A percentile compares a stretch with the other conserved stretches of the same genome.
phyloP scores from a whole-genome alignment of 768 basidiomycete genomes.

The Piloderma croceum region DNA sequence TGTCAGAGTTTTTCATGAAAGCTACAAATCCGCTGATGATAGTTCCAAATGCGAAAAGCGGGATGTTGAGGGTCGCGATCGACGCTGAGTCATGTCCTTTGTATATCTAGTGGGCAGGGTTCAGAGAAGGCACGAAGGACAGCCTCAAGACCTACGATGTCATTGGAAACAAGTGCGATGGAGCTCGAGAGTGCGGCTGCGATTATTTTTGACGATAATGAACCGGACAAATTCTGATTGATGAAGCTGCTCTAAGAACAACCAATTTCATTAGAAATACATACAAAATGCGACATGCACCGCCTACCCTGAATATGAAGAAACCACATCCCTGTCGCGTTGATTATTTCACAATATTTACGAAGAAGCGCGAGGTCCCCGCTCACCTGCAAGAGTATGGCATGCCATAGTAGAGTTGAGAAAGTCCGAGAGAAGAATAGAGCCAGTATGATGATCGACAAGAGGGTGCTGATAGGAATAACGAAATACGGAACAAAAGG shows the following conservation, averaged over 20 bases:
- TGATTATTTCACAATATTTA: not conserved
- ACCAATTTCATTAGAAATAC: constrained; percentile 5
- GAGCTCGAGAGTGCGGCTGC: constrained; percentile 18
- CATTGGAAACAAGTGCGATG: constrained; percentile 16
- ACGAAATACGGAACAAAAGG: constrained; percentile 18
- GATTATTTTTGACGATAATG: constrained; percentile 10
- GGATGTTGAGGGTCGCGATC: constrained; percentile 18
- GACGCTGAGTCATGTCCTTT: constrained; percentile 15
- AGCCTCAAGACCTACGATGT: constrained; percentile 18
- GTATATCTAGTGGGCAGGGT: constrained; percentile 16
- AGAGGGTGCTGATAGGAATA: constrained; percentile 18
- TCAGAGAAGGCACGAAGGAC: not conserved
- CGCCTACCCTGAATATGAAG: constrained; percentile 23
- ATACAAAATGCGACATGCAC: constrained; percentile 2
- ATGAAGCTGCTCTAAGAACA: constrained; percentile 18
- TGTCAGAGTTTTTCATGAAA: constrained; percentile 7
- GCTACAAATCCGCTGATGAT: constrained; percentile 13
- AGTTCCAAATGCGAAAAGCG: constrained; percentile 19
- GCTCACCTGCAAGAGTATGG: constrained; percentile 29
- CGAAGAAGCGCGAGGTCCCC: constrained; percentile 5
- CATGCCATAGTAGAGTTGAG: constrained; percentile 25
- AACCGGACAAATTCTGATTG: constrained; percentile 2
- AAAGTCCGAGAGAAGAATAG: constrained; percentile 16
- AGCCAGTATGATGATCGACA: constrained; percentile 16
- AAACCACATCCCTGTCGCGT: constrained; percentile 26